Base-by-base conservation (phyloP, 192 early-diverging fungal species). In the Podila horticola region DNA sequence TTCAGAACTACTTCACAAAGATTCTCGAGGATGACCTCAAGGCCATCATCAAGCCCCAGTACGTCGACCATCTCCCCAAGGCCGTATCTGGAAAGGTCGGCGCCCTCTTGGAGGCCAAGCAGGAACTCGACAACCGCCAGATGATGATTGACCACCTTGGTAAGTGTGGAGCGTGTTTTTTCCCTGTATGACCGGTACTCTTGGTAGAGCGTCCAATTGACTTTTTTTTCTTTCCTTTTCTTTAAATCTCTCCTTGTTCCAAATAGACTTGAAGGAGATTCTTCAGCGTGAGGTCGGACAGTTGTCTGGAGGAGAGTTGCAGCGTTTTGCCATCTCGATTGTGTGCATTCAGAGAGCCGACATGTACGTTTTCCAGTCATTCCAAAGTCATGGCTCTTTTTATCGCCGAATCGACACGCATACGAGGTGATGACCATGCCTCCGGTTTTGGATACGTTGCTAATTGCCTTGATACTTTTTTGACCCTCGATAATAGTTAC, bases 1-100 rank as follows among this genome's bases (percentile, higher is more conserved):
- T 99, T 84, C 97, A 99, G 85, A 99, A 98, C 91, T 99, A 96
- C 88, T 99, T 99, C 77, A 98, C 96, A 65, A 97, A 96, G 86
- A 94, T 99, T 71, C 86, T 99, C 28, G 94, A 99, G 86, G 97
- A 99, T 74, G 94, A 97, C 87, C 79, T 99, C 82, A 94, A 90
- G 90, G 93, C 97, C 33, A 92, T 97, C 65, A 96, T 94, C 82
- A 99, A 99, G 87, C 95, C 96, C 36, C 97, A 99, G 86, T 97
- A 95, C 72, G 97, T 99, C 41, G 97, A 98, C 84, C 87, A 90
- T 70, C 92, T 99, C 59, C 92, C 95, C 4, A 91, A 92, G 79
- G 90, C 90, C 12, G 90, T 96, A 26, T 88, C 90, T 65, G 96
- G 96, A 66, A 84, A 87, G 36, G 97, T 99, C 38, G 89, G 86